Evolutionary conservation across 176 grass and related monocot genomes (phyloP).

Genomic region (Aegilops tauschii): DNA sequence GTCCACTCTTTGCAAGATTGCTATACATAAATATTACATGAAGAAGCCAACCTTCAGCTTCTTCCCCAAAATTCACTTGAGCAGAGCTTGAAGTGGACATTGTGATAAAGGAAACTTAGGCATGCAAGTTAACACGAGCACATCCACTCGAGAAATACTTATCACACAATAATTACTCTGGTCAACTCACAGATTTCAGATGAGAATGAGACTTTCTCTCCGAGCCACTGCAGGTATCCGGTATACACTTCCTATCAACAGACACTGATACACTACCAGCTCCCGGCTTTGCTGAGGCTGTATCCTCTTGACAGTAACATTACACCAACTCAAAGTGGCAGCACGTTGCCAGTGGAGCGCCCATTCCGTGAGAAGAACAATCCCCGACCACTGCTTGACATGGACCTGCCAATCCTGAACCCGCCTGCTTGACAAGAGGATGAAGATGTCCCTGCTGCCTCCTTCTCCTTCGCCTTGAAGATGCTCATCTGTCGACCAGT

Average conservation of each 20-base stretch:
- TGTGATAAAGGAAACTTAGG: constrained; percentile 37
- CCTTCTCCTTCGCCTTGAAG: constrained; percentile 35
- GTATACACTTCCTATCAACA: constrained; percentile 27
- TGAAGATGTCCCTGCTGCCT: constrained; percentile 18
- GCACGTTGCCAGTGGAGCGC: constrained; percentile 25
- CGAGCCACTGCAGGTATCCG: constrained; percentile 21
- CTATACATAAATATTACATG: constrained; percentile 22
- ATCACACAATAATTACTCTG: constrained; percentile 7
- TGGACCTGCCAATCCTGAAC: constrained; percentile 44
- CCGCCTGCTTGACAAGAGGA: constrained; percentile 41
- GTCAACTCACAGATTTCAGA: constrained; percentile 5
- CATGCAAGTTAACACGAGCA: background rate
- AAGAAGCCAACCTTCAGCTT: constrained; percentile 23
- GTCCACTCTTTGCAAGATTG: background rate
- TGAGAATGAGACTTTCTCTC: constrained; percentile 21
- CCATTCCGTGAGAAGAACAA: constrained; percentile 49
- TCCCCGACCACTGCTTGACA: constrained; percentile 51
- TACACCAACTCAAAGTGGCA: constrained; percentile 39
- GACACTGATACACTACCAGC: constrained; percentile 43
- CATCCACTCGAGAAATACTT: constrained; percentile 28
- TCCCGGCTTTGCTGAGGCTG: constrained; percentile 64
- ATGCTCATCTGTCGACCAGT: constrained; percentile 25
- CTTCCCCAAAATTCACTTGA: constrained; percentile 29
- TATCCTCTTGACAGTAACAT: constrained; percentile 28
- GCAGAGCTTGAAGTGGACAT: constrained; percentile 20